phyloP scores from a whole-genome alignment of 495 filamentous ascomycete species.

The Parathielavia appendiculata region DNA sequence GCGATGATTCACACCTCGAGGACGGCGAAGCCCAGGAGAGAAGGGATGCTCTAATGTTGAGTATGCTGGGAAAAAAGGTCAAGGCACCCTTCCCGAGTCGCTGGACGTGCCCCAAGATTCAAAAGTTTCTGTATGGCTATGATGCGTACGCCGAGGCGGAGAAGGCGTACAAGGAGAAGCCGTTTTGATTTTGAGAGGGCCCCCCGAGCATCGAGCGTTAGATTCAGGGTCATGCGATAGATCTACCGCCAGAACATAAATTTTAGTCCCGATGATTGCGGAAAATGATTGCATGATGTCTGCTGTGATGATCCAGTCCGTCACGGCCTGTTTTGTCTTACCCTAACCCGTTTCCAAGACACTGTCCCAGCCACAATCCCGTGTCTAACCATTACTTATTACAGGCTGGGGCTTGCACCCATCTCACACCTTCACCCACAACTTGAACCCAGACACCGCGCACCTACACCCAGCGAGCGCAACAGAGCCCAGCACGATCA shows the following conservation, averaged over 20 bases:
- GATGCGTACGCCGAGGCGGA: slow-evolving; percentile 55
- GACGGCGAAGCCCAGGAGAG: slow-evolving; percentile 53
- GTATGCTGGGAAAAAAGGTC: slow-evolving; percentile 34
- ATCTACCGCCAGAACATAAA: too few species aligned
- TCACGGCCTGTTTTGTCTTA: neutral
- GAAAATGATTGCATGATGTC: too few species aligned
- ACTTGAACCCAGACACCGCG: slow-evolving; percentile 22
- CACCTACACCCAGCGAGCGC: slow-evolving; percentile 19
- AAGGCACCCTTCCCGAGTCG: slow-evolving; percentile 52
- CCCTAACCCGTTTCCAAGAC: neutral
- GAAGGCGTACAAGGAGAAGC: slow-evolving; percentile 41
- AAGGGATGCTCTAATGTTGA: slow-evolving; percentile 47
- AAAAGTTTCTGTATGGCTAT: slow-evolving; percentile 59
- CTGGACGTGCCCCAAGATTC: slow-evolving; percentile 58
- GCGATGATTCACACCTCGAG: slow-evolving; percentile 55
- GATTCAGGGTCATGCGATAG: too few species aligned
- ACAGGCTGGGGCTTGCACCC: neutral
- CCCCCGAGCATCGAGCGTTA: neutral
- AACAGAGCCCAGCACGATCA: slow-evolving; percentile 30
- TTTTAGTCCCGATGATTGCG: too few species aligned
- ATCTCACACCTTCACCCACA: slow-evolving; percentile 30
- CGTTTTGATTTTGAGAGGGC: slow-evolving; percentile 25
- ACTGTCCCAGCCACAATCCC: neutral
- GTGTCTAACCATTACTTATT: slow-evolving; percentile 4
- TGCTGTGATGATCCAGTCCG: slow-evolving; percentile 3